Evolutionary conservation across 371 early-diverging fungal species (phyloP), one percentile per base, ranked within the genome.

Genomic region (Rhizopus arrhizus): DNA sequence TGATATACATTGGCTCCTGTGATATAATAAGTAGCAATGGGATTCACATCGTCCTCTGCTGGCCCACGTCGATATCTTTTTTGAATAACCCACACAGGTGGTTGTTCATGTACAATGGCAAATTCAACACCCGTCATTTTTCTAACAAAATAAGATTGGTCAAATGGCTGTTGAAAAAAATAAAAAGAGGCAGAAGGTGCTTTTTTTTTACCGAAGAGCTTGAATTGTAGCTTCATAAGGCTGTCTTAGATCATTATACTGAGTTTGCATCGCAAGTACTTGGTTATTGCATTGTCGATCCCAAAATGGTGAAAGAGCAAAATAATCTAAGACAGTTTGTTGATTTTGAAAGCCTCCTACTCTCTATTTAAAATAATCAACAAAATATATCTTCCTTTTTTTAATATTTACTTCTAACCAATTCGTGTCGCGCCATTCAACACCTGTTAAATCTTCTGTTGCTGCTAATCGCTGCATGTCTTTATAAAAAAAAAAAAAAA

Each of bases 211-310:
- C 89, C 81, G 81, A 40, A 85, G 70, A 31, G 88, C 85, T 63
- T 88, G 64, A 66, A 82, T 54, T 65, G 78, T 80, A 22, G 66
- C 73, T 66, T 79, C 80, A 33, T 78, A 74, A 0, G 77, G 67
- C 47, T 87, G 86, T 47, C 90, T 81, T 13, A 95, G 70, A 52
- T 88, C 89, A 69, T 95, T 95, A 78, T 90, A 96, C 69, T 94
- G 90, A 5, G 96, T 94, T 71, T 99, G 99, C 99, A 99, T 99
- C 61, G 87, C 82, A 11, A 99, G 68, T 9, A 92, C 87, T 50
- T 97, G 98, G 69, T 99, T 99, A 68, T 95, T 95, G 75, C 93
- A 95, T 8, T 89, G 84, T 40, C 90, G 83, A 79, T 99, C 99
- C 89, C 98, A 99, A 77, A 99, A 99, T 8, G 94, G 98, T 4